phyloP scores from a whole-genome alignment of 768 basidiomycete species.

The Macrocybe gigantea region DNA sequence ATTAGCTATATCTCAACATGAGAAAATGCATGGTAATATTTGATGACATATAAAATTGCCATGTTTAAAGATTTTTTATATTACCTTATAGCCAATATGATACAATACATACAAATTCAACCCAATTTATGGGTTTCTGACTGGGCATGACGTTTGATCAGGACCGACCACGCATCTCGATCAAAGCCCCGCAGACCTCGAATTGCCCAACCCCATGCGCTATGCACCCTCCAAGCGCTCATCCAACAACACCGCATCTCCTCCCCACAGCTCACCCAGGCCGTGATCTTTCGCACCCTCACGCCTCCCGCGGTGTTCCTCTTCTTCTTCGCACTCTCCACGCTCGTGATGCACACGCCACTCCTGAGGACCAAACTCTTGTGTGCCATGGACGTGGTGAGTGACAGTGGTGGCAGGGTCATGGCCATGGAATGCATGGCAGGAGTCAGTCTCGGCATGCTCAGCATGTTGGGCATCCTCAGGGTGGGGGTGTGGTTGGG shows the following conservation, averaged over 20 bases:
- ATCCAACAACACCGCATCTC: constrained; percentile 1
- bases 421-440: no score
- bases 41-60: no score
- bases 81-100: no score
- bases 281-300: constrained; percentile 7
- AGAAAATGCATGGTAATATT: no score
- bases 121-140: no score
- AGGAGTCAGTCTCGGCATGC: not conserved
- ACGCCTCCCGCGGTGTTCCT: constrained; percentile 9
- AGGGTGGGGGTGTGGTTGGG: constrained; percentile 5
- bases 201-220: not conserved
- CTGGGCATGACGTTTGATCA: no score
- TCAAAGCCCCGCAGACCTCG: no score
- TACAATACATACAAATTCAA: no score
- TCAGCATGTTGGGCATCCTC: not conserved
- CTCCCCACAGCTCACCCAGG: constrained; percentile 4
- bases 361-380: not conserved
- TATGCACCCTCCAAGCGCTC: constrained; percentile 6
- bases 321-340: constrained; percentile 5
- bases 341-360: constrained; percentile 2
- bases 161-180: no score
- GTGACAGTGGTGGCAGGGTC: not conserved
- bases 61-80: no score
- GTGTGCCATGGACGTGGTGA: not conserved
- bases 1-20: no score